Conservation (phyloP, 2,329 filamentous ascomycete genomes). For the Xylaria sp. region DNA sequence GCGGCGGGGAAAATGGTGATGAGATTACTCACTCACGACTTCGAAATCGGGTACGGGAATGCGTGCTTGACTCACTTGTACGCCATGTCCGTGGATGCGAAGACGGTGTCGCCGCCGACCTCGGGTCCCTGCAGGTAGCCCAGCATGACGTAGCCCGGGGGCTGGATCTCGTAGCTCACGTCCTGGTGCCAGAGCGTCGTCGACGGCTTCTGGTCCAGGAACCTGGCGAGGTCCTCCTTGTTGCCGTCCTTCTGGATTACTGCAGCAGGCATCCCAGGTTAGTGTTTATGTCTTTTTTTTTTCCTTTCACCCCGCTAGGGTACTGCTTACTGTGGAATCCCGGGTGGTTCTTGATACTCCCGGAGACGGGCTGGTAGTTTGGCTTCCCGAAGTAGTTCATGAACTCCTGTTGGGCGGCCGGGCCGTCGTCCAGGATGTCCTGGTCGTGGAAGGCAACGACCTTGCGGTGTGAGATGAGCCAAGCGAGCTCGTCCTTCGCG, state of each 20-base stretch:
- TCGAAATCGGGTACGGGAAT: neutral
- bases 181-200: slow-evolving; percentile 11
- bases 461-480: slow-evolving; percentile 6
- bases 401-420: slow-evolving; percentile 4
- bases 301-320: too few species aligned
- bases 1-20: too few species aligned
- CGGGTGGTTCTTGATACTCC: slow-evolving; percentile 3
- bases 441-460: slow-evolving; percentile 6
- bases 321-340: slow-evolving; percentile 7
- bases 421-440: slow-evolving; percentile 6
- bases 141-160: slow-evolving; percentile 6
- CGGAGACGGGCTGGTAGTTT: slow-evolving; percentile 10
- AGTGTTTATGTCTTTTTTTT: too few species aligned
- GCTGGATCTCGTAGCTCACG: slow-evolving; percentile 9
- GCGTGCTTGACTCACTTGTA: slow-evolving; percentile 1
- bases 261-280: too few species aligned
- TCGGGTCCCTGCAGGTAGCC: slow-evolving; percentile 5
- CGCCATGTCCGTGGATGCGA: slow-evolving; percentile 6
- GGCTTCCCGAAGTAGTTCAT: slow-evolving; percentile 11
- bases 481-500: slow-evolving; percentile 5
- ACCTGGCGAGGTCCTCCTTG: slow-evolving; percentile 3
- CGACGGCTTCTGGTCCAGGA: slow-evolving; percentile 6
- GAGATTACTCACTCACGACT: too few species aligned
- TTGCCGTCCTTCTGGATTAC: slow-evolving; percentile 9
- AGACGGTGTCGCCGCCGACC: slow-evolving; percentile 2